A percentile compares a stretch with the other conserved stretches of the same genome.
phyloP scores from a whole-genome alignment of 306 rosid genomes.

The Malus asiatica region DNA sequence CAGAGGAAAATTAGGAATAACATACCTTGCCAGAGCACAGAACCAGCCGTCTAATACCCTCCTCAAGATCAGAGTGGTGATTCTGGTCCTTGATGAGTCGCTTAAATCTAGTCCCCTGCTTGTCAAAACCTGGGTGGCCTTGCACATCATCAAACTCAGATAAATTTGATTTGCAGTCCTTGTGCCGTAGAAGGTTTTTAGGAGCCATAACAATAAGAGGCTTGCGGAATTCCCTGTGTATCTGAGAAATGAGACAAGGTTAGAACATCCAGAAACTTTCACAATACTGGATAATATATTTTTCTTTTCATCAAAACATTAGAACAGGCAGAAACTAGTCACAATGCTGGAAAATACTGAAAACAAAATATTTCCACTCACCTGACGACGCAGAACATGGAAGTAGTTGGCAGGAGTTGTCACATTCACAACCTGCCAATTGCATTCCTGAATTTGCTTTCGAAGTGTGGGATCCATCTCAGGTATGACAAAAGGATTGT shows the following conservation, averaged over 20 bases:
- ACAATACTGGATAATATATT: background rate
- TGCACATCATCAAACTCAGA: constrained; percentile 96
- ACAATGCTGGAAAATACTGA: background rate
- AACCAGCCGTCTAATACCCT: constrained; percentile 82
- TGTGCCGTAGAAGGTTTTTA: constrained; percentile 85
- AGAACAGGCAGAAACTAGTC: background rate
- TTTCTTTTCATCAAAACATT: background rate
- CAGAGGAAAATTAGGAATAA: background rate
- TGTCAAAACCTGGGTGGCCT: constrained; percentile 99
- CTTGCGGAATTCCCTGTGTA: constrained; percentile 91
- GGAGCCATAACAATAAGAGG: constrained; percentile 97
- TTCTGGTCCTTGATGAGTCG: constrained; percentile 94
- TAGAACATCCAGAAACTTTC: background rate
- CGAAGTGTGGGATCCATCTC: constrained; percentile 97
- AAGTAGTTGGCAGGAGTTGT: constrained; percentile 98
- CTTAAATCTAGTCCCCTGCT: constrained; percentile 97
- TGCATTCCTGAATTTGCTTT: constrained; percentile 96
- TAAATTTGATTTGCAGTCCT: constrained; percentile 83
- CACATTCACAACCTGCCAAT: constrained; percentile 93
- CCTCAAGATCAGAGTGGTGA: constrained; percentile 58
- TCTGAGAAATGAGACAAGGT: constrained; percentile 31
- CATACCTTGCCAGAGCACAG: constrained; percentile 96
- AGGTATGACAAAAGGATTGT: constrained; percentile 83
- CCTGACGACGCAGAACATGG: constrained; percentile 97
- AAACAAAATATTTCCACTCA: constrained; percentile 28